Conservation (phyloP, 306 rosid genomes). For the Prunus armeniaca region DNA sequence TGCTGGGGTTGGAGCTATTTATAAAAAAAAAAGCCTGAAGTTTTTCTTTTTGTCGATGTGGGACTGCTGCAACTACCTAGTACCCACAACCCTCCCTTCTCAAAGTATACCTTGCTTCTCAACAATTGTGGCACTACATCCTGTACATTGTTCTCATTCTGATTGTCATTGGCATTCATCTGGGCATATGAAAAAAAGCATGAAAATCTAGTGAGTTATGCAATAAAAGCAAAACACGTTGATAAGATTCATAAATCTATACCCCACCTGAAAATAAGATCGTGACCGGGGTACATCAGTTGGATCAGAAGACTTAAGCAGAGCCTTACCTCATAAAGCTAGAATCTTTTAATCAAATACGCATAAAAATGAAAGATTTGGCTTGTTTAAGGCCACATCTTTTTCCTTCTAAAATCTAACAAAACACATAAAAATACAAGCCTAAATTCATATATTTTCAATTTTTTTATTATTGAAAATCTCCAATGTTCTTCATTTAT, state of each 20-base stretch:
- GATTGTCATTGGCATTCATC: slow-evolving; percentile 18
- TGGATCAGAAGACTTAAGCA: slow-evolving; percentile 22
- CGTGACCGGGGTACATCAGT: slow-evolving; percentile 53
- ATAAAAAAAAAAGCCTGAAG: too few species aligned
- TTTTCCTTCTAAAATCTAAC: not conserved
- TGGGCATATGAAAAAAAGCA: slow-evolving; percentile 19
- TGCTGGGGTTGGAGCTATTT: too few species aligned
- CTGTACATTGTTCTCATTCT: not conserved
- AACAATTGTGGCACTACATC: slow-evolving; percentile 6
- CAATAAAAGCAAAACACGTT: slow-evolving; percentile 6
- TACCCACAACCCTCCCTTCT: too few species aligned
- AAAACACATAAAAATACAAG: not conserved
- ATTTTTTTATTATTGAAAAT: not conserved
- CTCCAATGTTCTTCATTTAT: not conserved
- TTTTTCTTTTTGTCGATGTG: too few species aligned
- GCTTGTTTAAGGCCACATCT: not conserved
- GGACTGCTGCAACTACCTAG: too few species aligned
- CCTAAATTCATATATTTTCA: not conserved
- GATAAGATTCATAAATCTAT: not conserved
- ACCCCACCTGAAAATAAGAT: slow-evolving; percentile 60
- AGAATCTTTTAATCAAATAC: not conserved
- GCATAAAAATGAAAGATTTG: not conserved
- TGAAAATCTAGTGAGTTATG: not conserved
- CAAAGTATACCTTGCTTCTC: too few species aligned
- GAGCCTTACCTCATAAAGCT: not conserved